Evolutionary conservation across 2,329 filamentous ascomycete species (phyloP), one percentile per base, ranked within the genome.

Genomic region (Grosmannia serpens): DNA sequence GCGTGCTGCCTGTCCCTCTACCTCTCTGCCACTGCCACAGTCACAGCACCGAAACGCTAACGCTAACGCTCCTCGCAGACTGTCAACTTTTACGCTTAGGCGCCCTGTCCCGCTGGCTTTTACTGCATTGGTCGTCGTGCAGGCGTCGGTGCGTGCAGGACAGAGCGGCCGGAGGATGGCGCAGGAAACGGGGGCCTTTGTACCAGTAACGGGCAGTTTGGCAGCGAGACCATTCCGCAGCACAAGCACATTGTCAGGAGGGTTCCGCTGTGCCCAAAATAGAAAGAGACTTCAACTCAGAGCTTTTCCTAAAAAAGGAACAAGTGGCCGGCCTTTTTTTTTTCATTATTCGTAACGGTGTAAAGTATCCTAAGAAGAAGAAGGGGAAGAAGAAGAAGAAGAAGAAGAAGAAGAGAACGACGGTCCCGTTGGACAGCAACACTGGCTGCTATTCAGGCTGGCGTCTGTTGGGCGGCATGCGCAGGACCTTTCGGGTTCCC

Each of bases 1-100:
- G 67, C 76, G 81, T 78, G 53, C 24, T 31, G 0, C 27, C 35
- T 17, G 1, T 41, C 27, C 8, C 6, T 29, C 10, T 17, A 15
- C 77, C 54, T 27, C 31, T 1, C 24, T 13, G 1, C 50, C 31
- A 9, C 11, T 20, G 20, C 27, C 29, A 10, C 13, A 15, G 27
- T 29, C 17, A 33, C 5, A 33, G 31, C 7, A 41, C 7, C 20
- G 13, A 7, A 7, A 6, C 6, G 35, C 35, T 38, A 38, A 44
- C 26, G 38, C 47, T 47, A 26, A 50, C 20, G 11, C 15, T 57
- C 11, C 52, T 53, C 9, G 27, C 3, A 82, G 79, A 82, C 80
- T 35, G 80, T 82, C 74, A 82, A 79, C 69, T 79, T 79, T 66
- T 79, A 79, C 65, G 77, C 77, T 60, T 79, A 73, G 71, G n/a